Evolutionary conservation across 1,284 basidiomycete species (phyloP).

Genomic region (Anthracocystis panici-leucophaei): DNA sequence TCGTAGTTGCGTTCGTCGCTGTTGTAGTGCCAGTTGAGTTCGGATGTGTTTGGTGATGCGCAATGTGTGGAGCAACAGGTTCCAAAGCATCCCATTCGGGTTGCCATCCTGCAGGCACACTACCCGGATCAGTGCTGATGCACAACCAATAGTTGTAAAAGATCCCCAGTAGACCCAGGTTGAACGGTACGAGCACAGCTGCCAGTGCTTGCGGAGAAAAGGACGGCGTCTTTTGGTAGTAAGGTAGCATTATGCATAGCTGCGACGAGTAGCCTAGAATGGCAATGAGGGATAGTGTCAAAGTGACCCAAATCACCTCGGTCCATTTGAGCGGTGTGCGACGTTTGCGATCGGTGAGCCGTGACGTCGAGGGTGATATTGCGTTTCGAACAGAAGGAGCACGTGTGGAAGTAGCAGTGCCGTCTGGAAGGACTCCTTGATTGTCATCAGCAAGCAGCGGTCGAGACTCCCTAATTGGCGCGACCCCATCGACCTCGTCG

Average conservation of each 20-base stretch:
- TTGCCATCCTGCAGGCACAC: constrained; percentile 58
- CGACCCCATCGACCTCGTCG: constrained; percentile 12
- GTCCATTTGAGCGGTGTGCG: constrained; percentile 41
- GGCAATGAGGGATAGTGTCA: constrained; percentile 45
- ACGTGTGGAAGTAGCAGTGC: background rate
- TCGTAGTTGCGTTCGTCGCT: background rate
- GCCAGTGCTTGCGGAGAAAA: constrained; percentile 75
- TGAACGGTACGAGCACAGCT: constrained; percentile 84
- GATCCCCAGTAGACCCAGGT: constrained; percentile 73
- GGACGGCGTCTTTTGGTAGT: constrained; percentile 52
- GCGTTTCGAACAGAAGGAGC: background rate
- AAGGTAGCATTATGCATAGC: constrained; percentile 60
- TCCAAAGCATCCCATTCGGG: constrained; percentile 56
- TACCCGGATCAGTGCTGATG: constrained; percentile 56
- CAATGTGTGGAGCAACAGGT: constrained; percentile 3
- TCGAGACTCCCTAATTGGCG: background rate
- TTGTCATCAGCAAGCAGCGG: constrained; percentile 7
- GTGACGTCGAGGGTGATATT: too few species aligned
- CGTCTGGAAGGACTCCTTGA: background rate
- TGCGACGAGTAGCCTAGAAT: constrained; percentile 61
- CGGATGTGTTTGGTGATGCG: background rate
- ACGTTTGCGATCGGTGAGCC: constrained; percentile 5
- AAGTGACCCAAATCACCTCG: constrained; percentile 44
- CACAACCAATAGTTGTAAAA: constrained; percentile 64
- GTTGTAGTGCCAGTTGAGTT: background rate